Evolutionary conservation across 129 eudicot genomes (phyloP), one percentile per base, ranked within the genome.

Genomic region (Helianthus tuberosus): DNA sequence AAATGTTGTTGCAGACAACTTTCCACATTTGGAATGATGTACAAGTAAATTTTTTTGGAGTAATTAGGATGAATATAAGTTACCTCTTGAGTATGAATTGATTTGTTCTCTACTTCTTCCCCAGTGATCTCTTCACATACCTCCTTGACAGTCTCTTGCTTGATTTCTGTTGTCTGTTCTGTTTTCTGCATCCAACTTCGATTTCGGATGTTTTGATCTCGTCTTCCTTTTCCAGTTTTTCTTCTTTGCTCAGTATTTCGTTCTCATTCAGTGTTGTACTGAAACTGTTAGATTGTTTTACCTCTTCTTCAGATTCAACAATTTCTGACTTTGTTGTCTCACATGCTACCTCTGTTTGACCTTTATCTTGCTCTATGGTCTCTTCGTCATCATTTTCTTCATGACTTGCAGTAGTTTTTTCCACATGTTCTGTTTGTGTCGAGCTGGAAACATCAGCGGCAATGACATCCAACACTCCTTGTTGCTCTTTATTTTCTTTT

Each of bases 21-120:
- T n/a, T n/a, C n/a, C n/a, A n/a, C n/a, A n/a, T n/a, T n/a, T n/a
- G n/a, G n/a, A n/a, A n/a, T 53, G 27, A 16, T 53, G 17, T 47
- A 69, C 77, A 46, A 73, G 61, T 61, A 48, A 50, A 61, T 46
- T 16, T 5, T 49, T 74, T 61, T 47, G 25, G 72, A 16, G 53
- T 51, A 17, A 27, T 16, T 50, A 38, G 66, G 72, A 51, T 75
- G 61, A 60, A 32, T 11, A 47, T 59, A 16, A 48, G 36, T 77
- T 68, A 77, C 81, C 81, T 77, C 75, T 29, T 77, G 75, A 77
- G 63, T 51, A 59, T 68, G 44, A 77, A 8, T 47, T n/a, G 41
- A 25, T 51, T 17, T 66, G 29, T 55, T 50, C 6, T 11, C 61
- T 48, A 14, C 52, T 62, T 66, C 64, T 58, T n/a, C n/a, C n/a